Evolutionary conservation across 441 rosid genomes (phyloP).

Genomic region (Theobroma grandiflorum): DNA sequence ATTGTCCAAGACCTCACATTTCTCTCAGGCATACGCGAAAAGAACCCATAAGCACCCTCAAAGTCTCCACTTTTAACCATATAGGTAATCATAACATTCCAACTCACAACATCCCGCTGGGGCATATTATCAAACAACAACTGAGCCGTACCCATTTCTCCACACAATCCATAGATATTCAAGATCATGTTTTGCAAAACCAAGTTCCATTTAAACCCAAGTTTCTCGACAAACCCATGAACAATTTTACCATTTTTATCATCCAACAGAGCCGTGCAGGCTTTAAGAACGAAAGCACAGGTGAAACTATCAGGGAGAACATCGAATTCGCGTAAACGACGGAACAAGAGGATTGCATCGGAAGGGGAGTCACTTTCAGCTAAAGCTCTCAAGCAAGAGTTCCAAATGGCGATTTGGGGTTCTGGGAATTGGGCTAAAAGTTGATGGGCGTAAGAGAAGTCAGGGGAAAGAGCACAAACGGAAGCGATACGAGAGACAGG

Average conservation of each 20-base stretch:
- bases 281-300: conserved; percentile 48
- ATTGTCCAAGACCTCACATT: conserved; percentile 51
- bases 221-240: conserved; percentile 48
- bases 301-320: conserved; percentile 48
- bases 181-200: conserved; percentile 44
- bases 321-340: conserved; percentile 34
- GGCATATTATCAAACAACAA: conserved; percentile 54
- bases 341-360: conserved; percentile 42
- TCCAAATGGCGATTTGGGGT: conserved; percentile 40
- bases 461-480: conserved; percentile 39
- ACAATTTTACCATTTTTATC: conserved; percentile 31
- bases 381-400: conserved; percentile 43
- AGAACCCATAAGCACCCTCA: conserved; percentile 32
- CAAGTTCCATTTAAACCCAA: conserved; percentile 46
- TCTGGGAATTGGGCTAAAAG: conserved; percentile 28
- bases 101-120: conserved; percentile 45
- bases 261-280: conserved; percentile 38
- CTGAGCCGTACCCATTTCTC: conserved; percentile 41
- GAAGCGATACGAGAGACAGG: conserved; percentile 41
- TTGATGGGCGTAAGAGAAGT: conserved; percentile 41
- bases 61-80: conserved; percentile 40
- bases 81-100: conserved; percentile 47
- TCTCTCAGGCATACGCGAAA: conserved; percentile 44
- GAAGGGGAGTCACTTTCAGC: conserved; percentile 39
- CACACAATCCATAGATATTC: conserved; percentile 40